Percentiles rank a stretch among this genome's conserved stretches.
phyloP scores from a whole-genome alignment of 768 basidiomycete genomes.

The Mycena rebaudengoi region DNA sequence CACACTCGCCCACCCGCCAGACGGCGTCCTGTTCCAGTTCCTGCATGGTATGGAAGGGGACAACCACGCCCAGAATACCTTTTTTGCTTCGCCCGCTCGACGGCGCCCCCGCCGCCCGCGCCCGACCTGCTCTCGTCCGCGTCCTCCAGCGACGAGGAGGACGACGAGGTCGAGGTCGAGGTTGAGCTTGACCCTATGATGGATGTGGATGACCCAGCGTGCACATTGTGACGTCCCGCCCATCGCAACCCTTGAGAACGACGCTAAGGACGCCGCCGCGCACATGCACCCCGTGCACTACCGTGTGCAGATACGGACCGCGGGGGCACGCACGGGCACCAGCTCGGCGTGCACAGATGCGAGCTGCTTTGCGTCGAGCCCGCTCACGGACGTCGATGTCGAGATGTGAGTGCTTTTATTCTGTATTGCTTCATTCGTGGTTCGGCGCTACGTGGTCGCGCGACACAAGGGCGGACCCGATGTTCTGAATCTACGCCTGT shows the following conservation, averaged over 20 bases:
- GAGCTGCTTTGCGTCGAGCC: neutral
- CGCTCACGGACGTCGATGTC: conserved; percentile 5
- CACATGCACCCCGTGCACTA: conserved; percentile 68
- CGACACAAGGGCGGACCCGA: too few relatives aligned
- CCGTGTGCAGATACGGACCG: conserved; percentile 17
- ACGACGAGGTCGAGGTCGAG: too few relatives aligned
- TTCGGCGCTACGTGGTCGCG: too few relatives aligned
- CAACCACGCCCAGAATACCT: conserved; percentile 80
- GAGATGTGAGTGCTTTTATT: neutral
- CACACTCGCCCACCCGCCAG: conserved; percentile 75
- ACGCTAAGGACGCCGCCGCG: conserved; percentile 41
- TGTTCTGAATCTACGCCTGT: too few relatives aligned
- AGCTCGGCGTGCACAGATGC: neutral
- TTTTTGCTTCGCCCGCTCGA: conserved; percentile 69
- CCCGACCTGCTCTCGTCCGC: conserved; percentile 31
- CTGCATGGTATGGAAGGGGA: conserved; percentile 87
- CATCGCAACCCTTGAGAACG: conserved; percentile 23
- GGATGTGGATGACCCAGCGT: conserved; percentile 26
- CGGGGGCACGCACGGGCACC: neutral
- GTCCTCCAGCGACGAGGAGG: too few relatives aligned
- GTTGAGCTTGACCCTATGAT: conserved; percentile 27
- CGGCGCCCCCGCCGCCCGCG: neutral
- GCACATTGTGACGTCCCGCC: conserved; percentile 5
- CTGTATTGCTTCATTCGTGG: too few relatives aligned
- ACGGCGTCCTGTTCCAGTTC: conserved; percentile 88